A percentile compares a stretch with the other conserved stretches of the same genome.
phyloP scores from a whole-genome alignment of 202 grass and related monocot species.

The Hordeum pubiflorum region DNA sequence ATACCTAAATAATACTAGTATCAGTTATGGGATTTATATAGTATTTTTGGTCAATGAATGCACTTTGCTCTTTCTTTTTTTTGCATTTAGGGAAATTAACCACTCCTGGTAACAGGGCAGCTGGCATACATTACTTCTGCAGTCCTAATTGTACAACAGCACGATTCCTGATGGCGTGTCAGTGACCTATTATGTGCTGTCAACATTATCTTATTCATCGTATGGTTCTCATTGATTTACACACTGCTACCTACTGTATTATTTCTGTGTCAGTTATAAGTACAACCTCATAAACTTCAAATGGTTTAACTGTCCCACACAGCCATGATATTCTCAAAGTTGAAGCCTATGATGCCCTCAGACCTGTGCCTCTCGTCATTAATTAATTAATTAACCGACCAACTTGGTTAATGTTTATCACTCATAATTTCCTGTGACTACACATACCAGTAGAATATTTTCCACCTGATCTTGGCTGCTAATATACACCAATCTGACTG shows the following conservation, averaged over 20 bases:
- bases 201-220: background rate
- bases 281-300: background rate
- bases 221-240: background rate
- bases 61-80: background rate
- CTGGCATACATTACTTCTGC: conserved; percentile 1
- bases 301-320: background rate
- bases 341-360: background rate
- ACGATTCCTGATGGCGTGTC: background rate
- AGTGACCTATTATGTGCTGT: background rate
- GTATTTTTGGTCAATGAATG: background rate
- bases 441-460: background rate
- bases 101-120: background rate
- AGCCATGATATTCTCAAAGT: background rate
- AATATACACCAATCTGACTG: background rate
- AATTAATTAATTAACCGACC: background rate
- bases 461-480: no score
- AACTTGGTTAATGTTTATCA: background rate
- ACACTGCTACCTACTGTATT: background rate
- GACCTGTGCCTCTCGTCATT: background rate
- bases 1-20: no score
- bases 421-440: background rate
- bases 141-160: background rate
- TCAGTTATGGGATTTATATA: background rate
- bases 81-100: conserved; percentile 4
- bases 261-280: background rate